Evolutionary conservation across 257 asterid species (phyloP).

Genomic region (Nemophila menziesii): DNA sequence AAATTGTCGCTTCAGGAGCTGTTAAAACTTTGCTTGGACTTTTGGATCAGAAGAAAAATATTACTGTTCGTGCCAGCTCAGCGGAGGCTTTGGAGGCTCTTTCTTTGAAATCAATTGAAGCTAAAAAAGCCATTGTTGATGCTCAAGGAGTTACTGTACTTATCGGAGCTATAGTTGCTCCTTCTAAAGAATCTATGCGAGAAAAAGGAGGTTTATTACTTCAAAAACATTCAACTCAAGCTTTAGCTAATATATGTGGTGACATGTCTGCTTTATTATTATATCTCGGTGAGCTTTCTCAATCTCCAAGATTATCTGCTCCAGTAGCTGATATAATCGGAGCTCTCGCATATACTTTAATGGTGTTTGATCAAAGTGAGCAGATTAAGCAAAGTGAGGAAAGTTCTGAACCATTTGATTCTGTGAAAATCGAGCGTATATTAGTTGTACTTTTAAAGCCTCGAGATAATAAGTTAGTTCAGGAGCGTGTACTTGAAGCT

Average conservation of each 20-base stretch:
- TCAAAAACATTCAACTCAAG: slow-evolving; percentile 50
- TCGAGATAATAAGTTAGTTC: slow-evolving; percentile 69
- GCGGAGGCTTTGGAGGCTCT: slow-evolving; percentile 80
- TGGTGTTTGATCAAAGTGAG: slow-evolving; percentile 43
- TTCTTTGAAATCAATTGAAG: slow-evolving; percentile 51
- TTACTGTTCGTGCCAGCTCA: slow-evolving; percentile 67
- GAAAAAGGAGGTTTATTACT: slow-evolving; percentile 69
- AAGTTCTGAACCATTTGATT: slow-evolving; percentile 38
- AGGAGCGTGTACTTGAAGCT: slow-evolving; percentile 81
- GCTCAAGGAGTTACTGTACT: slow-evolving; percentile 57
- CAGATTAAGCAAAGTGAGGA: too few species aligned
- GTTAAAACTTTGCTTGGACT: slow-evolving; percentile 49
- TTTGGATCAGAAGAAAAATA: slow-evolving; percentile 46
- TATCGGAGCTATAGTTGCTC: slow-evolving; percentile 69
- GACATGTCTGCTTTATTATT: slow-evolving; percentile 53
- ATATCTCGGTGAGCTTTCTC: slow-evolving; percentile 77
- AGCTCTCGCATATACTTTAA: slow-evolving; percentile 74
- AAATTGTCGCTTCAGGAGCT: slow-evolving; percentile 61
- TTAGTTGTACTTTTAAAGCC: slow-evolving; percentile 67
- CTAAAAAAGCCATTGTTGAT: slow-evolving; percentile 46
- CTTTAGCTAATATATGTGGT: slow-evolving; percentile 66
- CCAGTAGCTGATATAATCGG: slow-evolving; percentile 87
- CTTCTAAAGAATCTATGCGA: slow-evolving; percentile 72
- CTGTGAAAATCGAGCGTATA: slow-evolving; percentile 42
- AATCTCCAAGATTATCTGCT: slow-evolving; percentile 71